Percentiles rank a stretch among this genome's conserved stretches.
phyloP scores from a whole-genome alignment of 2,329 filamentous ascomycete species.

The Lomentospora prolificans region DNA sequence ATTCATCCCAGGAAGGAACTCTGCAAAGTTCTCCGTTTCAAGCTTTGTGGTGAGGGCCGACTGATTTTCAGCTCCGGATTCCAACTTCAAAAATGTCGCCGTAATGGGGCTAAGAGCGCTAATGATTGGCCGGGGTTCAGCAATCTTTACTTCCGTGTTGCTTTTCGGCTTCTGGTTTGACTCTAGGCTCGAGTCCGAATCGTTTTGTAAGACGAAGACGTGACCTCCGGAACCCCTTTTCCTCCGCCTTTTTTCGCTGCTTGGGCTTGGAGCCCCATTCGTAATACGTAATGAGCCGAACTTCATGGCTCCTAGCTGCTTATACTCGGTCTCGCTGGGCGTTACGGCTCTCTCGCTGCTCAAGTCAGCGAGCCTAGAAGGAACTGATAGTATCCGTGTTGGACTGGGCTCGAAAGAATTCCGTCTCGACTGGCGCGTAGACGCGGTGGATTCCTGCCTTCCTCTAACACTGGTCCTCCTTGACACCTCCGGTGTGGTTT shows the following conservation, averaged over 20 bases:
- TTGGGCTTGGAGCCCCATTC: conserved; percentile 46
- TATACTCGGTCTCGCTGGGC: conserved; percentile 45
- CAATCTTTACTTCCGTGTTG: neutral
- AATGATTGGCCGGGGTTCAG: neutral
- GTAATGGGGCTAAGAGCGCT: conserved; percentile 1
- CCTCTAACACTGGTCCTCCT: conserved; percentile 11
- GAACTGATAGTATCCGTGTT: conserved; percentile 25
- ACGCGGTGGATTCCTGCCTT: conserved; percentile 25
- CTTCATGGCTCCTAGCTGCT: conserved; percentile 51
- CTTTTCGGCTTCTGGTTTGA: neutral
- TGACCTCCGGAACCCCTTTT: neutral
- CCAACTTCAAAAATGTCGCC: conserved; percentile 9
- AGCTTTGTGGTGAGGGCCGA: neutral
- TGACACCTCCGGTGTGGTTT: conserved; percentile 9
- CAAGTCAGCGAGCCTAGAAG: conserved; percentile 13
- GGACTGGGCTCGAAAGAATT: conserved; percentile 28
- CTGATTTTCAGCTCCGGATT: neutral
- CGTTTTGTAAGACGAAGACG: neutral
- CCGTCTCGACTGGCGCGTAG: conserved; percentile 26
- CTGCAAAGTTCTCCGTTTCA: neutral
- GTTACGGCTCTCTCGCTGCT: conserved; percentile 20
- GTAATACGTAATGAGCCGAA: conserved; percentile 53
- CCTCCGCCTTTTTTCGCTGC: conserved; percentile 18
- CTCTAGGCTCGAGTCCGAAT: neutral
- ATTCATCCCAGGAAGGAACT: conserved; percentile 9